phyloP scores from a whole-genome alignment of 2,329 filamentous ascomycete species.

The Fusarium duplospermum region DNA sequence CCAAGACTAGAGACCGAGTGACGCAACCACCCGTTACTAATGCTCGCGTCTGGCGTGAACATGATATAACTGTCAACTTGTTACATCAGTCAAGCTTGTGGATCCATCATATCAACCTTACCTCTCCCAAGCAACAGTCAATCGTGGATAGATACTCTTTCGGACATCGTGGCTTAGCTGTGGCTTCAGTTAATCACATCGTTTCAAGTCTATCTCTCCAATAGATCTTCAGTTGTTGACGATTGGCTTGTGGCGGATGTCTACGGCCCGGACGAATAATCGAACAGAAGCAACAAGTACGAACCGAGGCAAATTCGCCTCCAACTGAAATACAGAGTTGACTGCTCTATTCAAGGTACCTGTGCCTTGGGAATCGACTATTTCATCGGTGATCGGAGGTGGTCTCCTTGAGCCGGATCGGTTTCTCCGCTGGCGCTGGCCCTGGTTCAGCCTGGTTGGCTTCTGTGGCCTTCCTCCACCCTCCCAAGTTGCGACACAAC shows the following conservation, averaged over 20 bases:
- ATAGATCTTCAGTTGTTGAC: background rate
- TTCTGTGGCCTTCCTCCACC: slow-evolving; percentile 11
- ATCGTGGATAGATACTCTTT: background rate
- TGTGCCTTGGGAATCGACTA: background rate
- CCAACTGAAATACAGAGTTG: background rate
- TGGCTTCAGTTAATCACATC: background rate
- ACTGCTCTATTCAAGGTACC: background rate
- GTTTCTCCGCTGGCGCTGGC: slow-evolving; percentile 28
- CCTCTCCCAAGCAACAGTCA: background rate
- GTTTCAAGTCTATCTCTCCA: background rate
- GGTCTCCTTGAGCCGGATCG: slow-evolving; percentile 14
- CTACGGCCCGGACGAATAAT: slow-evolving; percentile 12
- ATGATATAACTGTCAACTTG: slow-evolving; percentile 8
- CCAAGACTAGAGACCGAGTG: slow-evolving; percentile 14
- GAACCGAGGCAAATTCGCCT: slow-evolving; percentile 11
- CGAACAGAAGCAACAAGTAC: background rate
- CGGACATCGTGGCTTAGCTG: background rate
- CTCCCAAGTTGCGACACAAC: background rate
- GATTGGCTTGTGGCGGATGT: background rate
- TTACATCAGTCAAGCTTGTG: background rate
- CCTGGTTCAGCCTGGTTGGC: slow-evolving; percentile 7
- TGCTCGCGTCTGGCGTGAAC: background rate
- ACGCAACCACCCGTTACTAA: slow-evolving; percentile 14
- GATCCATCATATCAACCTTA: background rate
- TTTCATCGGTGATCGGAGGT: slow-evolving; percentile 6